Conservation (phyloP, 208 protist genomes). For the Crithidia acanthocephali region DNA sequence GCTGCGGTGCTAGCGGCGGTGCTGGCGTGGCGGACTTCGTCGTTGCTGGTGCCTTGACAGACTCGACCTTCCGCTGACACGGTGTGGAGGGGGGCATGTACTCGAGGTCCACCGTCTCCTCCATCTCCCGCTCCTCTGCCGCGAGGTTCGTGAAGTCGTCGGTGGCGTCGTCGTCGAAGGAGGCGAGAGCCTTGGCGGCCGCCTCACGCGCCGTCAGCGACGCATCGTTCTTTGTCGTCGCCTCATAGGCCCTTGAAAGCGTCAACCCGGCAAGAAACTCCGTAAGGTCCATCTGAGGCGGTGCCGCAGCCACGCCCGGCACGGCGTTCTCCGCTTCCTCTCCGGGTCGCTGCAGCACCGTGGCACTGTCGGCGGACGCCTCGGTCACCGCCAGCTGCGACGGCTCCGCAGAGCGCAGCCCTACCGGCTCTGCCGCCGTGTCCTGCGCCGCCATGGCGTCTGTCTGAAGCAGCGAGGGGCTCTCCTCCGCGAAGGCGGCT, state of each 20-base stretch:
- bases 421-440: no score
- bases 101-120: conserved; percentile 23
- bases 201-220: neutral
- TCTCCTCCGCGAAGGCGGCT: no score
- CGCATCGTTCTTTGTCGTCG: neutral
- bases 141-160: conserved; percentile 12
- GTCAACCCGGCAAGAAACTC: conserved; percentile 6
- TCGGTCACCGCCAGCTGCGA: neutral
- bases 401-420: neutral
- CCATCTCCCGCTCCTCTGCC: neutral
- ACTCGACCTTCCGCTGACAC: neutral
- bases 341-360: neutral
- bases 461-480: no score
- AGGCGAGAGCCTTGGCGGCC: conserved; percentile 2
- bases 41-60: no score
- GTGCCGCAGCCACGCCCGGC: neutral
- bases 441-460: no score
- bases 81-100: neutral
- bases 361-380: neutral
- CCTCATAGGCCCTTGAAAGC: conserved; percentile 5
- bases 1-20: neutral
- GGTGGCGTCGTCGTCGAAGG: neutral
- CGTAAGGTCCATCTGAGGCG: conserved; percentile 7
- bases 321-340: neutral
- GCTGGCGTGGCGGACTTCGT: neutral